Evolutionary conservation across 164 flowering plant species (phyloP), one percentile per base, ranked within the genome.

Genomic region (Vitis riparia): DNA sequence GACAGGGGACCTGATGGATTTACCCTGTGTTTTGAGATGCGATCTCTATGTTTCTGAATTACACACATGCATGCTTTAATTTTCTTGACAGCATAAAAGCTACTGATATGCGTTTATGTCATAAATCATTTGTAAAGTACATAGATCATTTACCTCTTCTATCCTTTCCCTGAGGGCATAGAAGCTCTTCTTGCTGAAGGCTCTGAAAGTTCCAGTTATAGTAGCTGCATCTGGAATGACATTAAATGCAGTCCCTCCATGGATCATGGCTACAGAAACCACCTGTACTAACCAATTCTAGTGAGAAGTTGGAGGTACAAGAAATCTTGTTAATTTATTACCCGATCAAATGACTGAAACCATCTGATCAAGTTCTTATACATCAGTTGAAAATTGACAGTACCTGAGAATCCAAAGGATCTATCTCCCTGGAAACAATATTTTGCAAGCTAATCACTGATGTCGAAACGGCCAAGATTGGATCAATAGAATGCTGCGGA

Each of bases 351-450:
- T 37, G 44, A 37, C 7, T 37, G 5, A 37, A 37, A 37, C 44
- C 44, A 37, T 37, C 44, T 37, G 44, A 37, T 37, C 5, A 3
- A 37, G 44, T 37, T 37, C 44, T 37, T 37, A 3, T 37, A 6
- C 44, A 3, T 3, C 5, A 6, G 44, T 37, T 37, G 44, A 37
- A 37, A 37, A 37, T 37, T 37, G 44, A 37, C 44, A 37, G 44
- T 37, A 88, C 93, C 88, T 85, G 83, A 48, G 96, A 79, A 56
- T 91, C 93, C 44, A 87, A 68, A 70, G 96, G 96, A 61, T 91
- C 90, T 0, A 71, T 58, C 73, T 91, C 92, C 51, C 93, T 75
- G 3, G 97, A 86, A 66, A 91, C 87, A 69, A 89, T 80, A 60
- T 73, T 73, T 66, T 91, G 93, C 74, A 91, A 80, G 72, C 91